phyloP scores from a whole-genome alignment of 1,284 basidiomycete genomes.

The Fomitopsis pinicola region DNA sequence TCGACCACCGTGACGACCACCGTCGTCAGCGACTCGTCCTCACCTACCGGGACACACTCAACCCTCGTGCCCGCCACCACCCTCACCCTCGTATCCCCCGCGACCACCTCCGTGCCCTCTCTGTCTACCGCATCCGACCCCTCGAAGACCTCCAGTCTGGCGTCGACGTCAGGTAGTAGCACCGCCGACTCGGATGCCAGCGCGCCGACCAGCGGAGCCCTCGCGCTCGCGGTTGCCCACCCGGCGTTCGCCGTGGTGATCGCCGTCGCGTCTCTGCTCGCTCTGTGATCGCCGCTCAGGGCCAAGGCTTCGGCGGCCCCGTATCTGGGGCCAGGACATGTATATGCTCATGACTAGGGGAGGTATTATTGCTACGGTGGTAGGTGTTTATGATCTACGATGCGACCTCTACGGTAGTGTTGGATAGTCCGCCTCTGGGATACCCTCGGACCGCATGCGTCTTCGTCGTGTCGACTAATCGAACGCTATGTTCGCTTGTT shows the following conservation, averaged over 20 bases:
- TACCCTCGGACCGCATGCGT: background rate
- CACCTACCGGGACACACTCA: too few species aligned
- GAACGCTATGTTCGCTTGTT: background rate
- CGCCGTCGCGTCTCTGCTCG: too few species aligned
- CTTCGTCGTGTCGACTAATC: background rate
- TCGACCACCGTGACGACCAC: background rate
- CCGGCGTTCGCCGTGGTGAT: background rate
- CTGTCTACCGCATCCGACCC: background rate
- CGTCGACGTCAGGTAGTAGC: too few species aligned
- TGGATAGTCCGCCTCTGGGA: background rate
- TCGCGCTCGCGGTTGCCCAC: background rate
- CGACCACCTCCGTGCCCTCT: too few species aligned
- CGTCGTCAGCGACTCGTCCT: background rate
- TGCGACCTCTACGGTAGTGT: background rate
- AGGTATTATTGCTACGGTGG: background rate
- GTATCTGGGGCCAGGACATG: background rate
- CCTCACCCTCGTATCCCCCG: too few species aligned
- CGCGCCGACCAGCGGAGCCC: background rate
- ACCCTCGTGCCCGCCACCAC: too few species aligned
- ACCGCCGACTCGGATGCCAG: background rate
- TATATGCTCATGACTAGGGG: background rate
- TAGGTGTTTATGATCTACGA: background rate
- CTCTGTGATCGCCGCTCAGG: too few species aligned
- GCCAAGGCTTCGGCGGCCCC: background rate
- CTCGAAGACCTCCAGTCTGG: background rate